Percentiles rank a stretch among this genome's conserved stretches.
Evolutionary conservation across 352 stramenopile genomes (phyloP).

Genomic region (Phytopythium helicoides): DNA sequence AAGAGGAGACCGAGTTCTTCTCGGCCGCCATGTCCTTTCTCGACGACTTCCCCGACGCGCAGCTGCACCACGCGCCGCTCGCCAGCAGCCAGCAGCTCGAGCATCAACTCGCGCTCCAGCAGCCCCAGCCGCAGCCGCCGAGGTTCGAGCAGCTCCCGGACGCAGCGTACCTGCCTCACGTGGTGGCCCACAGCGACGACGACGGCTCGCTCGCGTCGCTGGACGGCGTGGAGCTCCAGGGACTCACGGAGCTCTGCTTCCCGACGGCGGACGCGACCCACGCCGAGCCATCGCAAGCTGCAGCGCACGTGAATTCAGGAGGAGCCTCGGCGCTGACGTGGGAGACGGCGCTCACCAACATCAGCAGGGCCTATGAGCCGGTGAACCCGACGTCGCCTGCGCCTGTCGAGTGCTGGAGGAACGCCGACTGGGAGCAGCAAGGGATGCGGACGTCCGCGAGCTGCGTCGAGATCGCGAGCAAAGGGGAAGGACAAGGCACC

Average conservation of each 20-base stretch:
- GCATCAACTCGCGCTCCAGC: no score
- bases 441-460: neutral
- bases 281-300: no score
- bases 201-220: neutral
- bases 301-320: neutral
- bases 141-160: slow-evolving; percentile 7
- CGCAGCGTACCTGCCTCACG: neutral
- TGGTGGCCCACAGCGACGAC: neutral
- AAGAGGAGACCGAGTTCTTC: slow-evolving; percentile 22
- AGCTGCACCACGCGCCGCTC: no score
- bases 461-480: neutral
- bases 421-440: neutral
- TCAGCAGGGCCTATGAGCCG: neutral
- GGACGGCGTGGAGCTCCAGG: slow-evolving; percentile 5
- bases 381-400: neutral
- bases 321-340: neutral
- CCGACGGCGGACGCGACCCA: neutral
- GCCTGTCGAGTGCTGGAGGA: neutral
- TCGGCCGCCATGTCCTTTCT: slow-evolving; percentile 22
- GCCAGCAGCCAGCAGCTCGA: no score
- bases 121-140: no score
- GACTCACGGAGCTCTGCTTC: neutral
- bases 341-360: slow-evolving; percentile 2
- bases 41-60: slow-evolving; percentile 11
- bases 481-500: slow-evolving; percentile 2